These are phyloP conservation scores for Piromyces sp. DNA, from an alignment of 192 early-diverging fungal species.

Conservation along the genomic window DNA sequence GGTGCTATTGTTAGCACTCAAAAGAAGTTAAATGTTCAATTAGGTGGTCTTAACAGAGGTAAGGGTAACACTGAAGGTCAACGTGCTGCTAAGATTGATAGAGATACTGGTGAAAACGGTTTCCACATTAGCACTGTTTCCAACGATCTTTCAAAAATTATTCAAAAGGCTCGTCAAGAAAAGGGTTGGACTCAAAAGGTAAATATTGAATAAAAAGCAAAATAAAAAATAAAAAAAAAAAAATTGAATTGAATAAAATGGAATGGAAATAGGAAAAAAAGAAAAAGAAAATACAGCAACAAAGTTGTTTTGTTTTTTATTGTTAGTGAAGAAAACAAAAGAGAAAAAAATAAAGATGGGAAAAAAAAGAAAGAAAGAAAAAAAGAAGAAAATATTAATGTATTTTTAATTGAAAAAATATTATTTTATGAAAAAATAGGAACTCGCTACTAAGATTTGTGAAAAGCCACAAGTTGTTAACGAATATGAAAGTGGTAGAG, in stretches of 20 bases:
- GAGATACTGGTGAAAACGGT: conserved; percentile 46
- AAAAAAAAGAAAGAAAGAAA: too few relatives aligned
- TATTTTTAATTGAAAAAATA: not conserved
- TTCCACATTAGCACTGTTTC: conserved; percentile 38
- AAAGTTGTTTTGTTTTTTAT: too few relatives aligned
- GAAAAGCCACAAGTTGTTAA: conserved; percentile 81
- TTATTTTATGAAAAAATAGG: not conserved
- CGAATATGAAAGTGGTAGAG: conserved; percentile 76
- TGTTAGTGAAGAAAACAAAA: too few relatives aligned
- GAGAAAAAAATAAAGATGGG: too few relatives aligned
- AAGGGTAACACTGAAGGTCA: conserved; percentile 45
- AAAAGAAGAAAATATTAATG: too few relatives aligned
- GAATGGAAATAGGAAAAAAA: too few relatives aligned
- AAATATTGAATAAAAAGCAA: not conserved
- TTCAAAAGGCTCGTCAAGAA: conserved; percentile 58
- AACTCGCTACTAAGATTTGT: conserved; percentile 44
- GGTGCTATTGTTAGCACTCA: conserved; percentile 54
- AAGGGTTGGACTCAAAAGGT: conserved; percentile 72
- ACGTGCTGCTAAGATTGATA: conserved; percentile 70
- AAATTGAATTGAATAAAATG: too few relatives aligned
- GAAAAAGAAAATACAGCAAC: too few relatives aligned
- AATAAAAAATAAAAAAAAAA: not conserved
- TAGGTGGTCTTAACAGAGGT: conserved; percentile 20
- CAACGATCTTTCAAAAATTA: conserved; percentile 57
- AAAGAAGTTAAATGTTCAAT: conserved; percentile 39